These are phyloP conservation scores for Apiospora phragmitis DNA, from an alignment of 2,329 filamentous ascomycete species.

Conservation along the genomic window DNA sequence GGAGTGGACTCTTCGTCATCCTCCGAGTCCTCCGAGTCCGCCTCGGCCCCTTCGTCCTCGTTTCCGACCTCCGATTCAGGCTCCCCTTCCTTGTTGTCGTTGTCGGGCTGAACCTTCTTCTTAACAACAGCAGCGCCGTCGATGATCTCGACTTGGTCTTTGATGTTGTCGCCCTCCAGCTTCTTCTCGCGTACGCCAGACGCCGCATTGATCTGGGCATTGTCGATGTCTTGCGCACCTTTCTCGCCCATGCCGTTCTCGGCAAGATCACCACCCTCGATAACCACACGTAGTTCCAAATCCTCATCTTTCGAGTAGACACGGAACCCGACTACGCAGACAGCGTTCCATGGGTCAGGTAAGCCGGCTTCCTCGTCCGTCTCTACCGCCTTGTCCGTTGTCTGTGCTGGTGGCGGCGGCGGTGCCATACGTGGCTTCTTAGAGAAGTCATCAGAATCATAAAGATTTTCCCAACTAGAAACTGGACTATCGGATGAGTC, in stretches of 20 bases:
- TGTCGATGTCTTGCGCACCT: slow-evolving; percentile 55
- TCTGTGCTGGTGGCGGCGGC: slow-evolving; percentile 21
- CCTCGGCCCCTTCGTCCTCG: slow-evolving; percentile 13
- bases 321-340: slow-evolving; percentile 42
- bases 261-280: slow-evolving; percentile 54
- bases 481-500: slow-evolving; percentile 62
- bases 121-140: slow-evolving; percentile 29
- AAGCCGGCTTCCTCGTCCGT: slow-evolving; percentile 41
- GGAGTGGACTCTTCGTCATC: neutral
- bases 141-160: slow-evolving; percentile 33
- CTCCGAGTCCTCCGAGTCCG: slow-evolving; percentile 9
- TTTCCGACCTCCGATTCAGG: slow-evolving; percentile 11
- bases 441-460: slow-evolving; percentile 58
- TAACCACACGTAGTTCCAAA: slow-evolving; percentile 54
- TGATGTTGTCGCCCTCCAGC: slow-evolving; percentile 26
- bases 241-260: slow-evolving; percentile 60
- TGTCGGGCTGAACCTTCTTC: slow-evolving; percentile 32
- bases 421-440: slow-evolving; percentile 48
- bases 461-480: slow-evolving; percentile 59
- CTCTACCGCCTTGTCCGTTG: slow-evolving; percentile 29
- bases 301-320: slow-evolving; percentile 47
- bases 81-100: slow-evolving; percentile 14
- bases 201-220: slow-evolving; percentile 56
- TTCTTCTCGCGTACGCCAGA: slow-evolving; percentile 40
- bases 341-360: slow-evolving; percentile 42